Conservation (phyloP, 2,329 filamentous ascomycete genomes). For the Scedosporium minutisporum region DNA sequence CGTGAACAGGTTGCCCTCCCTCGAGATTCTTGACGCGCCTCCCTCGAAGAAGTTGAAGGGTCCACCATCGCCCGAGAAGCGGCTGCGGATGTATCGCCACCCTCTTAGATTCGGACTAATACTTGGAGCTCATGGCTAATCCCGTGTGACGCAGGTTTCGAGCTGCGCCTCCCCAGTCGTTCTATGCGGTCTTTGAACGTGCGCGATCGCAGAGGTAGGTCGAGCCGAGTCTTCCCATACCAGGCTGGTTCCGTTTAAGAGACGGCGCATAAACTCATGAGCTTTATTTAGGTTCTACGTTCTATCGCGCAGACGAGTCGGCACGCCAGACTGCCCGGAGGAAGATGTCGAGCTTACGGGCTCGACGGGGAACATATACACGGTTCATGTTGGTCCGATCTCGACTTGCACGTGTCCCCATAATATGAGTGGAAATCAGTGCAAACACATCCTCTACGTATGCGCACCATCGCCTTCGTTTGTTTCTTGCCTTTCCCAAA, state of each 20-base stretch:
- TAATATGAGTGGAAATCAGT: constrained; percentile 42
- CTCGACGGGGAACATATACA: constrained; percentile 58
- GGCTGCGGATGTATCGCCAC: neutral
- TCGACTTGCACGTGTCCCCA: constrained; percentile 50
- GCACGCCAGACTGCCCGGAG: constrained; percentile 27
- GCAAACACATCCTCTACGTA: constrained; percentile 57
- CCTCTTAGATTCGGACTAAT: neutral
- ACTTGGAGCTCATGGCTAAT: neutral
- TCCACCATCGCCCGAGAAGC: neutral
- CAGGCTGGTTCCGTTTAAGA: neutral
- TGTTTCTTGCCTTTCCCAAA: neutral
- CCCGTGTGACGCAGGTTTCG: constrained; percentile 18
- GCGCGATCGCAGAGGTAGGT: constrained; percentile 35
- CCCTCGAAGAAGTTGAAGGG: neutral
- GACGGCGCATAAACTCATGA: neutral
- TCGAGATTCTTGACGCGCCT: neutral
- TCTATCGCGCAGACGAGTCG: constrained; percentile 22
- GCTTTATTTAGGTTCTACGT: neutral
- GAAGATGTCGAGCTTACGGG: constrained; percentile 52
- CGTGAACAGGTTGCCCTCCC: neutral
- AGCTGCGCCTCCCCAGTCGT: constrained; percentile 21
- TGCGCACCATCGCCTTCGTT: constrained; percentile 9
- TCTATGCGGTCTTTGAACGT: constrained; percentile 26
- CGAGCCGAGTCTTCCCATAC: constrained; percentile 22
- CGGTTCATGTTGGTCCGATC: constrained; percentile 38